Base-by-base conservation (phyloP, 257 asterid species). In the Prunella vulgaris region DNA sequence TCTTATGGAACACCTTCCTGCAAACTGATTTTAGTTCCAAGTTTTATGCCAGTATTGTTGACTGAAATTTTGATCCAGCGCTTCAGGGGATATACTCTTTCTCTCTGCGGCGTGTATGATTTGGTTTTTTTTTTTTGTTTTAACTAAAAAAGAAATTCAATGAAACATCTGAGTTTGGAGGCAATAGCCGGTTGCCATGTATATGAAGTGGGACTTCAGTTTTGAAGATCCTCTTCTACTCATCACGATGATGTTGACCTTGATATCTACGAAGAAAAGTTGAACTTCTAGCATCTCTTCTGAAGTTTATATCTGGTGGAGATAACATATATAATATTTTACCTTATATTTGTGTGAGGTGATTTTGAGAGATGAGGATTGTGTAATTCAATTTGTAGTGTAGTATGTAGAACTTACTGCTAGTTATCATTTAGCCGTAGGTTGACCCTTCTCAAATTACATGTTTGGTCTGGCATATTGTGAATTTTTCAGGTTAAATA, bases 401-500 rank as follows among this genome's bases (percentile, higher is more conserved):
- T 59, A 44, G 69, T 3, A 40, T 35, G 24, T 24, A 59, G 27
- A 51, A 30, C 66, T 66, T 57, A 10, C 60, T 69, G 61, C 64
- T 52, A 60, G 24, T 30, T 64, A 64, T 59, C 18, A 38, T 20
- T 61, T 70, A 51, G 40, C 35, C 53, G 52, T 56, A 58, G 35
- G 58, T 64, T 71, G 52, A 37, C 44, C 38, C 28, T 32, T 57
- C 64, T 25, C 25, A 20, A 35, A 64, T 52, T 51, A 38, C 51
- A 46, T 57, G 42, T 70, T 33, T 64, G 69, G 37, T 71, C 44
- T 54, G 60, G 25, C 30, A 40, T 63, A 22, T 63, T 48, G 30
- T 75, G 73, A 53, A 7, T 38, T 62, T 54, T 70, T 48, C 69
- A 75, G 90, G 82, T 85, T 75, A 38, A 78, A 64, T 24, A 91